Percentiles rank a stretch among this genome's conserved stretches.
These are phyloP conservation scores for Picea sitchensis DNA, from an alignment of 75 land plant species.

Conservation along the genomic window DNA sequence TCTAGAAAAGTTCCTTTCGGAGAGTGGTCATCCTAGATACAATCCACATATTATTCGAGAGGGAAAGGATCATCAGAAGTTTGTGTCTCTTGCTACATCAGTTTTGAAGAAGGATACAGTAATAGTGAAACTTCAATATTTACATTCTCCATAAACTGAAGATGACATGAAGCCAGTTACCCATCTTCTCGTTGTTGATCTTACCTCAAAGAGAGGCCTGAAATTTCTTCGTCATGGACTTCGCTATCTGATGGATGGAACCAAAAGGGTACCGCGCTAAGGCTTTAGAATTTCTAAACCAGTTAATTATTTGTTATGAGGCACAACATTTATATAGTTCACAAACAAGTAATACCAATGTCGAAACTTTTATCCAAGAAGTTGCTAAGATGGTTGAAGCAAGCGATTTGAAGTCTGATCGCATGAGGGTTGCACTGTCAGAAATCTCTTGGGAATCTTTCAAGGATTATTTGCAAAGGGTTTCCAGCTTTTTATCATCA, in stretches of 20 bases:
- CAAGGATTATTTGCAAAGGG: slow-evolving; percentile 31
- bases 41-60: no score
- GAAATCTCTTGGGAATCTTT: slow-evolving; percentile 15
- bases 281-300: slow-evolving; percentile 30
- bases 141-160: no score
- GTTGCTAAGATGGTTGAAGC: slow-evolving; percentile 58
- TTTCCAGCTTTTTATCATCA: slow-evolving; percentile 40
- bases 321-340: slow-evolving; percentile 19
- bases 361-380: slow-evolving; percentile 40
- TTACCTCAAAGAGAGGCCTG: no score
- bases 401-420: slow-evolving; percentile 46
- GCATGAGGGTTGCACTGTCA: not conserved
- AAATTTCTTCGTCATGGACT: slow-evolving; percentile 76
- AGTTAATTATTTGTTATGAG: slow-evolving; percentile 29
- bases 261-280: slow-evolving; percentile 45
- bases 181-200: no score
- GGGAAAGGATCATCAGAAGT: no score
- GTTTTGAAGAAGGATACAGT: no score
- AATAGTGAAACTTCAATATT: no score
- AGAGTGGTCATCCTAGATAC: no score
- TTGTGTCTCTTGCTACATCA: no score
- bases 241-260: slow-evolving; percentile 66
- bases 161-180: no score
- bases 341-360: slow-evolving; percentile 24
- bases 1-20: no score